A percentile compares a stretch with the other conserved stretches of the same genome.
Conservation (phyloP, 177 flowering plant genomes). For the Tripterygium wilfordii region DNA sequence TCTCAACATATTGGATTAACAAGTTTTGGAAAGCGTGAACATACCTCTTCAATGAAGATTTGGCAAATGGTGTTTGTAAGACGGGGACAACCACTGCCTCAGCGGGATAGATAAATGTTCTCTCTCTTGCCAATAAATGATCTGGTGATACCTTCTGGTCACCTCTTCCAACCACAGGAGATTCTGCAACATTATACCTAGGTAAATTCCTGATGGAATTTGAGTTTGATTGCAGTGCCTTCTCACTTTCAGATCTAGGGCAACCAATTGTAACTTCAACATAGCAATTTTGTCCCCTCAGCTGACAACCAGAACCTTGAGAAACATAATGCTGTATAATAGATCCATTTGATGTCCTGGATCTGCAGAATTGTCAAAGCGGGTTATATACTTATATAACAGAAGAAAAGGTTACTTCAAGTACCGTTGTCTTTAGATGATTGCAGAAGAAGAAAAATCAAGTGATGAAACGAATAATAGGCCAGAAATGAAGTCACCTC, state of each 20-base stretch:
- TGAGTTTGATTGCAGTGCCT: constrained; percentile 21
- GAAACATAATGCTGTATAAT: constrained; percentile 51
- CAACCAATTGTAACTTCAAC: constrained; percentile 82
- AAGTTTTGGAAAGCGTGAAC: background rate
- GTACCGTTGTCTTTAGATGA: background rate
- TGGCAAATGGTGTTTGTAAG: constrained; percentile 62
- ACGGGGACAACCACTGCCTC: constrained; percentile 92
- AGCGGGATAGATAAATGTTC: constrained; percentile 79
- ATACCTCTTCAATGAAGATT: constrained; percentile 80
- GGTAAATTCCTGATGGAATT: constrained; percentile 25
- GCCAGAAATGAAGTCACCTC: constrained; percentile 31
- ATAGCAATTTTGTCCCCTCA: constrained; percentile 70
- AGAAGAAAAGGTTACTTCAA: constrained; percentile 1
- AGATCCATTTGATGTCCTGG: constrained; percentile 47
- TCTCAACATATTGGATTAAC: background rate
- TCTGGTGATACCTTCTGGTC: constrained; percentile 40
- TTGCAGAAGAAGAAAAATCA: background rate
- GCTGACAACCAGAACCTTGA: constrained; percentile 52
- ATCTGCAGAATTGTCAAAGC: constrained; percentile 48
- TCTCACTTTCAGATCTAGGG: constrained; percentile 29
- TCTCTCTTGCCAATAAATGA: constrained; percentile 37
- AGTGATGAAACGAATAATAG: background rate
- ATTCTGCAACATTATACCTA: constrained; percentile 34
- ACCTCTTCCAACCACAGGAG: constrained; percentile 30
- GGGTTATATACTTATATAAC: background rate